Evolutionary conservation across 192 early-diverging fungal species (phyloP).

Genomic region (Coemansia javaensis): DNA sequence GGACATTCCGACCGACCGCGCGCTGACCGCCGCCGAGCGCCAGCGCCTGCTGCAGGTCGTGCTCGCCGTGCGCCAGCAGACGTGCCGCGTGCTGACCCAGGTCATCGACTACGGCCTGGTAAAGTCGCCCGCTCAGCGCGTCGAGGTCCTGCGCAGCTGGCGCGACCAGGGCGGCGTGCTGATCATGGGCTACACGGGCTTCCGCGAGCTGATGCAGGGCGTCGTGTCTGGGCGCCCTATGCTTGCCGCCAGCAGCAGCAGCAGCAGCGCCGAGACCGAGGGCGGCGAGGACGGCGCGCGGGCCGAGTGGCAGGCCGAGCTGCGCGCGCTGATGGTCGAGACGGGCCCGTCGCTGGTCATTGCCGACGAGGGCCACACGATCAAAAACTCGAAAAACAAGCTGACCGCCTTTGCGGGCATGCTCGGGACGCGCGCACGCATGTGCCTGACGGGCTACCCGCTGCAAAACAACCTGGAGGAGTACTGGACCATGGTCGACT

Average conservation of each 20-base stretch:
- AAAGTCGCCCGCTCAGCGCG: constrained; percentile 2
- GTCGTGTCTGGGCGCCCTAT: too few species aligned
- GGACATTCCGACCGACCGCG: background rate
- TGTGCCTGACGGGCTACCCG: constrained; percentile 79
- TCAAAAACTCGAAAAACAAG: constrained; percentile 53
- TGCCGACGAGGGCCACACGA: constrained; percentile 79
- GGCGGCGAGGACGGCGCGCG: too few species aligned
- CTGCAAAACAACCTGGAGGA: constrained; percentile 80
- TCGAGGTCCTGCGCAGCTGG: constrained; percentile 53
- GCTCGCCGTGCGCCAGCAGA: constrained; percentile 2
- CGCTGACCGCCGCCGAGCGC: background rate
- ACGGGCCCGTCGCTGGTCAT: constrained; percentile 69
- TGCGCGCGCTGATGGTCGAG: constrained; percentile 45
- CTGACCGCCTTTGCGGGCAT: constrained; percentile 14
- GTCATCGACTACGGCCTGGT: constrained; percentile 47
- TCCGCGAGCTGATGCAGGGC: constrained; percentile 48
- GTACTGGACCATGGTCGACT: constrained; percentile 78
- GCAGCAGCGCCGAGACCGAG: too few species aligned
- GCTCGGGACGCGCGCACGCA: constrained; percentile 55
- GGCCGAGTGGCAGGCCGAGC: background rate
- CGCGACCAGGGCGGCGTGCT: constrained; percentile 61
- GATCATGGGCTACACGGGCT: constrained; percentile 61
- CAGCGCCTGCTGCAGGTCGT: constrained; percentile 1
- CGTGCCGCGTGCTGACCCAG: constrained; percentile 28
- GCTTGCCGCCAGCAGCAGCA: too few species aligned